Evolutionary conservation across 2,329 filamentous ascomycete species (phyloP).

Genomic region (Penicillium sp.): DNA sequence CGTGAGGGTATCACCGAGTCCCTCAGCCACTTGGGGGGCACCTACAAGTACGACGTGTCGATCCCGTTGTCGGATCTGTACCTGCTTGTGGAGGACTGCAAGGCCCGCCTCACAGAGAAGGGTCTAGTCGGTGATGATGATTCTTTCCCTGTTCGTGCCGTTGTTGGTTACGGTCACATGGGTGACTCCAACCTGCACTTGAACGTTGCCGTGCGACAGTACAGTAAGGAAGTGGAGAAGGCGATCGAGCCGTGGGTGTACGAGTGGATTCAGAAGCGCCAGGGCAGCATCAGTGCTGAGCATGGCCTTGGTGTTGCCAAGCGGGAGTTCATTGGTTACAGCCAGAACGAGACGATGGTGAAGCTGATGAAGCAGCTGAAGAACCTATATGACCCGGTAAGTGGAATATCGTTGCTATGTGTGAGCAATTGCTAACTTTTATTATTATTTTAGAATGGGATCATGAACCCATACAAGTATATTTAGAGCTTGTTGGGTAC

Average conservation of each 20-base stretch:
- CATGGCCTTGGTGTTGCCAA: constrained; percentile 92
- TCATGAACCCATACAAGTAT: constrained; percentile 99
- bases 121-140: constrained; percentile 75
- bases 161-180: constrained; percentile 98
- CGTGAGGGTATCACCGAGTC: constrained; percentile 90
- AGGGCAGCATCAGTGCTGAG: constrained; percentile 94
- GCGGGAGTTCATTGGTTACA: constrained; percentile 94
- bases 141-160: constrained; percentile 74
- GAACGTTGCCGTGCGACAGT: constrained; percentile 78
- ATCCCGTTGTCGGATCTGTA: constrained; percentile 89
- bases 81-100: constrained; percentile 79
- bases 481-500: constrained; percentile 47
- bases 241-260: constrained; percentile 92
- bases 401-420: constrained; percentile 32
- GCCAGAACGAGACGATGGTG: constrained; percentile 81
- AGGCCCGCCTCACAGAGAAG: constrained; percentile 66
- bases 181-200: constrained; percentile 94
- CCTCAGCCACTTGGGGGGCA: constrained; percentile 84
- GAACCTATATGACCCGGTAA: constrained; percentile 87
- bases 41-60: constrained; percentile 98
- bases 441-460: constrained; percentile 73
- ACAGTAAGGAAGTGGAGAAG: constrained; percentile 83
- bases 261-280: constrained; percentile 86
- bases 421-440: constrained; percentile 16
- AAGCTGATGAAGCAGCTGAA: constrained; percentile 94